phyloP scores from a whole-genome alignment of 352 stramenopile genomes.

The Phytophthora kernoviae region DNA sequence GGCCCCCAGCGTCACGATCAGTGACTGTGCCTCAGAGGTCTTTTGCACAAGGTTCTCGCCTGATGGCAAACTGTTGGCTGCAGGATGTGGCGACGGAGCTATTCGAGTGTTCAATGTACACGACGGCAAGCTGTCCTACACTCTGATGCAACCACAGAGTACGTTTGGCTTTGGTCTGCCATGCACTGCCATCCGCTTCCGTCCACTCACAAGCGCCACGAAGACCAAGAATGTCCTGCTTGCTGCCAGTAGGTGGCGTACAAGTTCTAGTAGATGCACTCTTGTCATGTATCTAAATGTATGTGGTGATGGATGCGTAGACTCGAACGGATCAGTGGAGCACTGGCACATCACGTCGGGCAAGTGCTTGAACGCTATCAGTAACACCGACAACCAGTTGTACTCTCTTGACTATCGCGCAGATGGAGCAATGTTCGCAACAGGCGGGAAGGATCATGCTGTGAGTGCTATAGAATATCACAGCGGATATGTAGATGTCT shows the following conservation, averaged over 20 bases:
- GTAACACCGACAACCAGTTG: slow-evolving; percentile 87
- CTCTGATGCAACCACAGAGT: slow-evolving; percentile 73
- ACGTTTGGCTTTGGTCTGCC: slow-evolving; percentile 77
- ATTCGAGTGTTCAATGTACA: slow-evolving; percentile 87
- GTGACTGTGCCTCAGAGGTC: slow-evolving; percentile 87
- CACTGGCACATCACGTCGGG: slow-evolving; percentile 94
- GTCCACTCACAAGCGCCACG: slow-evolving; percentile 72
- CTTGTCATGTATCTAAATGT: background rate
- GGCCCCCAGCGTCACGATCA: slow-evolving; percentile 83
- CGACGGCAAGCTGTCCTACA: slow-evolving; percentile 82
- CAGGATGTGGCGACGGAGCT: slow-evolving; percentile 84
- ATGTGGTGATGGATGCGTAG: slow-evolving; percentile 28
- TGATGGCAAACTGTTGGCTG: slow-evolving; percentile 82
- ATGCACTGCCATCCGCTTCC: slow-evolving; percentile 85
- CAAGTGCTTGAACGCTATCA: slow-evolving; percentile 92
- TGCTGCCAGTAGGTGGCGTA: slow-evolving; percentile 70
- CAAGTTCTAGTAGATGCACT: background rate
- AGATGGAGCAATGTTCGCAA: slow-evolving; percentile 89
- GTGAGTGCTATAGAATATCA: slow-evolving; percentile 27
- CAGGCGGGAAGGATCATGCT: slow-evolving; percentile 87
- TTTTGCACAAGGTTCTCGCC: slow-evolving; percentile 89
- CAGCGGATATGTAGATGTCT: too few relatives aligned
- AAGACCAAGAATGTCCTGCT: slow-evolving; percentile 92
- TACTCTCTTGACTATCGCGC: slow-evolving; percentile 90
- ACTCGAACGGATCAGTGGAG: slow-evolving; percentile 88